Evolutionary conservation across 345 rosid genomes (phyloP), one percentile per base, ranked within the genome.

Genomic region (Salix dunnii): DNA sequence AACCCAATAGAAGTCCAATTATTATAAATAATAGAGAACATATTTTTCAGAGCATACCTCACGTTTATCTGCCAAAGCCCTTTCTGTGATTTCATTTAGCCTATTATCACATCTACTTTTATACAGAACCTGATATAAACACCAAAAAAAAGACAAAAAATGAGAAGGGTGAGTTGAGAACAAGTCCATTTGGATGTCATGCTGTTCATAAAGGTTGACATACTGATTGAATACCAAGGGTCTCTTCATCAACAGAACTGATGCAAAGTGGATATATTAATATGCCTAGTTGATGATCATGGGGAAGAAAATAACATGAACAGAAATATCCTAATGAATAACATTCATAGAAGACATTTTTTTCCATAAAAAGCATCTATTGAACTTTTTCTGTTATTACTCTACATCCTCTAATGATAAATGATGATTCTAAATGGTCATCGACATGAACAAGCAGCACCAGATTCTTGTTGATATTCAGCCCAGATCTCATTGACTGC

Each of bases 41-140:
- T 63, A 61, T 38, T 75, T 63, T 68, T 18, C 42, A 74, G 74
- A 71, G 67, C 69, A 65, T 85, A 96, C 99, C 98, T 96, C 99
- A 40, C 90, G 91, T 87, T 90, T 96, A 79, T 96, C 97, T 79
- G 98, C 92, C 27, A 85, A 76, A 80, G 94, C 99, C 85, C 97
- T 92, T 83, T 96, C 99, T 0, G 91, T 89, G 78, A 96, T 96
- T 83, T 96, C 99, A 87, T 96, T 93, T 76, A 93, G 84, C 82
- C 91, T 90, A 84, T 91, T 96, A 80, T 93, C 99, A 78, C 99
- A 96, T 86, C 99, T 91, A 84, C 97, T 96, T 85, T 88, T 96
- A 82, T 90, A 93, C 35, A 96, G 80, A 83, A 96, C 94, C 98
- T 93, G 84, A 75, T 53, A 65, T 13, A 65, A 12, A 21, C 18